Evolutionary conservation across 768 basidiomycete species (phyloP).

Genomic region (Grammothele lineata): DNA sequence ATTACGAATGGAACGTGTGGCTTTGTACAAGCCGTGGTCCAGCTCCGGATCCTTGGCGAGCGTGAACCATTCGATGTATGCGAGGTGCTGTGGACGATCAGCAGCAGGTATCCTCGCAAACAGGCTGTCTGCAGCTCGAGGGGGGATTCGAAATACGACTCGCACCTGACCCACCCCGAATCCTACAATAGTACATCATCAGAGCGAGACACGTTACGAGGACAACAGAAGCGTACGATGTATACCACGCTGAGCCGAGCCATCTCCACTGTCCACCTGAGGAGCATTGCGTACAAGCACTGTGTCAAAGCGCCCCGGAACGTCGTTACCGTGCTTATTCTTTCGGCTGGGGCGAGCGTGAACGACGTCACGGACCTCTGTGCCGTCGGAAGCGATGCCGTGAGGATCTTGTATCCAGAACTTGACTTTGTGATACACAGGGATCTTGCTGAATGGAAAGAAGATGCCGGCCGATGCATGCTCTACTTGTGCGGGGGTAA

Average conservation of each 20-base stretch:
- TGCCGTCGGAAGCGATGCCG: background rate
- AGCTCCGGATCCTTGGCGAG: conserved; percentile 14
- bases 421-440: conserved; percentile 30
- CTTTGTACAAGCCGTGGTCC: conserved; percentile 22
- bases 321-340: conserved; percentile 13
- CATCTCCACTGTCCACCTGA: background rate
- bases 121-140: background rate
- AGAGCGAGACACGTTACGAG: background rate
- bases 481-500: background rate
- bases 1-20: conserved; percentile 8
- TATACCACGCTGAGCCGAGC: too few relatives aligned
- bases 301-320: conserved; percentile 33
- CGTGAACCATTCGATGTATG: conserved; percentile 29
- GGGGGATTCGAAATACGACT: conserved; percentile 20
- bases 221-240: too few relatives aligned
- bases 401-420: conserved; percentile 17
- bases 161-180: conserved; percentile 22
- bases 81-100: conserved; percentile 15
- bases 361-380: conserved; percentile 23
- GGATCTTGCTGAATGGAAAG: conserved; percentile 23
- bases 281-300: conserved; percentile 20
- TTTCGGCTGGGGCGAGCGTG: conserved; percentile 24
- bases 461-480: background rate
- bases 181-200: conserved; percentile 18
- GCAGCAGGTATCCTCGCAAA: background rate